Base-by-base conservation (phyloP, 1,284 basidiomycete species). In the Anthracocystis panici-leucophaei region DNA sequence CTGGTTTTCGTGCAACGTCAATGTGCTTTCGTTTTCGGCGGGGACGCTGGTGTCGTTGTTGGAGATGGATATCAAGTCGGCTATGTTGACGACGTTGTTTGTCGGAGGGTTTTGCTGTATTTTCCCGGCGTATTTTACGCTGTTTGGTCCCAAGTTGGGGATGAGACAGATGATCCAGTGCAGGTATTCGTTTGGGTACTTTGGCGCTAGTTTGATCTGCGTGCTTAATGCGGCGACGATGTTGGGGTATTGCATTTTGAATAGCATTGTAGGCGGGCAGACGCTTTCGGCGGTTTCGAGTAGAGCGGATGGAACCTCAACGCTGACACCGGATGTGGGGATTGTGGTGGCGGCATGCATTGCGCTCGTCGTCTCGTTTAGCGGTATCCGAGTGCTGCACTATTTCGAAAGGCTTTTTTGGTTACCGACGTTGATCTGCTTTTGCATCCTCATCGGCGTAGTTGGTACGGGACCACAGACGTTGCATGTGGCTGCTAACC, bases 271-370 rank as follows among this genome's bases (percentile, higher is more conserved):
- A 3, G 87, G 77, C 57, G 71, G 86, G 86, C 82, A 87, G 84
- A 72, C 87, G n/a, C 56, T 88, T 14, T 82, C 82, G 12, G 86
- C 86, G 10, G 86, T 87, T 42, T 84, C 83, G 16, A 65, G 84
- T 27, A 78, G 79, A 16, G 49, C 27, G 1, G 41, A 52, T 45
- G 57, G 64, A 12, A 48, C 12, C 1, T 51, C 61, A 3, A 67
- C 60, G 35, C 80, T 88, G 10, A 85, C 85, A 1, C 82, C 87
- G 21, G 85, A 84, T 44, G 92, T 96, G 16, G 95, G 95, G 0
- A 97, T 97, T 63, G 92, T 95, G 27, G 90, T 97, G 51, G 91
- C 96, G 27, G 89, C 90, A 0, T 76, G 92, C 31, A 88, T 96
- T 49, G 91, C 92, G 3, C 88, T 97, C 25, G 82, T 93, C 14